A percentile compares a stretch with the other conserved stretches of the same genome.
Evolutionary conservation across 805 yeast genomes (phyloP).

Genomic region (Saccharomycopsis sp.): DNA sequence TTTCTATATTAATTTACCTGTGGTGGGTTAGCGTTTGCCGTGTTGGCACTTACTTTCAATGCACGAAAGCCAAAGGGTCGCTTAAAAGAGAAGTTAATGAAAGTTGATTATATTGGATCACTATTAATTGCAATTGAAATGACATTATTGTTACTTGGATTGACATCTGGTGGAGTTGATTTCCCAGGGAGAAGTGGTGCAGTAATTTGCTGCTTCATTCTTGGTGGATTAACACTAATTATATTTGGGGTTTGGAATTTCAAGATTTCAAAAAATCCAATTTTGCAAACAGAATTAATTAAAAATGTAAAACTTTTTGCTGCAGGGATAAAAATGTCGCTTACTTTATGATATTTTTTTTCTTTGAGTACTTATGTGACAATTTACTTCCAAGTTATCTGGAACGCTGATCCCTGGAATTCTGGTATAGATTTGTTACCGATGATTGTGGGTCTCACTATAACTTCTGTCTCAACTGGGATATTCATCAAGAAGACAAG

Average conservation of each 20-base stretch:
- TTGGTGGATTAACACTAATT: neutral
- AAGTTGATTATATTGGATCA: neutral
- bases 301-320: neutral
- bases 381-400: slow-evolving; percentile 38
- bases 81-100: neutral
- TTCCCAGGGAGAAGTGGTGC: slow-evolving; percentile 51
- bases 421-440: slow-evolving; percentile 42
- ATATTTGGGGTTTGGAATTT: neutral
- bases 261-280: neutral
- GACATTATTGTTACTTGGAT: slow-evolving; percentile 31
- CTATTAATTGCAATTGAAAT: slow-evolving; percentile 3
- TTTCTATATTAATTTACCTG: slow-evolving; percentile 65
- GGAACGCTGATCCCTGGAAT: slow-evolving; percentile 33
- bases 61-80: neutral
- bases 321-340: neutral
- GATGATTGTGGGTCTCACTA: slow-evolving; percentile 33
- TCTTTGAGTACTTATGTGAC: slow-evolving; percentile 25
- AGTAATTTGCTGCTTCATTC: slow-evolving; percentile 31
- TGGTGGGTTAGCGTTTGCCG: slow-evolving; percentile 40
- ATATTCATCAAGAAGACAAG: slow-evolving; percentile 31
- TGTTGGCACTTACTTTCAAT: neutral
- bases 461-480: slow-evolving; percentile 32
- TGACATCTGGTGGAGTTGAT: slow-evolving; percentile 48
- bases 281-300: neutral
- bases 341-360: slow-evolving; percentile 2